A percentile compares a stretch with the other conserved stretches of the same genome.
phyloP scores from a whole-genome alignment of 2,329 filamentous ascomycete species.

The Lasiodiplodia sp. region DNA sequence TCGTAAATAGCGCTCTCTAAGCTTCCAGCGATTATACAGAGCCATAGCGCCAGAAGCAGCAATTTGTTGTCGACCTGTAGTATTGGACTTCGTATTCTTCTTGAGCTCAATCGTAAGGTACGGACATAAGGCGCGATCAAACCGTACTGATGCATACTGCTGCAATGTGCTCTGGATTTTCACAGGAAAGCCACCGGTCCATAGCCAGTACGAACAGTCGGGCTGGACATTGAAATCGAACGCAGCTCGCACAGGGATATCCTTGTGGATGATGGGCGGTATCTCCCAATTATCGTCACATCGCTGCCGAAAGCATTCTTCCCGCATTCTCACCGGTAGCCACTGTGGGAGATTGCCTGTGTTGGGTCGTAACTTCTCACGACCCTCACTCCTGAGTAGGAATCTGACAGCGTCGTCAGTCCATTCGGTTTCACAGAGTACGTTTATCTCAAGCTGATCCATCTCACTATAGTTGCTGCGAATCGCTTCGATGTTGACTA shows the following conservation, averaged over 20 bases:
- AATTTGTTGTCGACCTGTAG: background rate
- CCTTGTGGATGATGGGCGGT: background rate
- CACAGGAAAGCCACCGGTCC: background rate
- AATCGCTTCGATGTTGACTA: background rate
- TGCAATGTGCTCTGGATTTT: background rate
- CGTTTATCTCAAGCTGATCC: background rate
- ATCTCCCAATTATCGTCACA: background rate
- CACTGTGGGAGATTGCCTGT: background rate
- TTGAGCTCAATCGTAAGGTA: conserved; percentile 5
- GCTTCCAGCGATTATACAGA: conserved; percentile 4
- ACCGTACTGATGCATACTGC: conserved; percentile 2
- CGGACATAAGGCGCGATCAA: background rate
- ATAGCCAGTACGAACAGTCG: conserved; percentile 11
- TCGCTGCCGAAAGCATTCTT: background rate
- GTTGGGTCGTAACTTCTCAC: background rate
- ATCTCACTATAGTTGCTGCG: background rate
- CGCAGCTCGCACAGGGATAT: background rate
- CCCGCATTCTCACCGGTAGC: conserved; percentile 6
- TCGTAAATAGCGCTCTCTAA: background rate
- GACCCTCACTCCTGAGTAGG: conserved; percentile 8
- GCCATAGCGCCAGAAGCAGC: background rate
- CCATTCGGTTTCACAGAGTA: background rate
- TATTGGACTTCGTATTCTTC: background rate
- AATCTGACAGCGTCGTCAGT: background rate
- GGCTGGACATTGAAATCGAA: conserved; percentile 3